Evolutionary conservation across 2,329 filamentous ascomycete species (phyloP).

Genomic region (Arthrobotrys megalospora): DNA sequence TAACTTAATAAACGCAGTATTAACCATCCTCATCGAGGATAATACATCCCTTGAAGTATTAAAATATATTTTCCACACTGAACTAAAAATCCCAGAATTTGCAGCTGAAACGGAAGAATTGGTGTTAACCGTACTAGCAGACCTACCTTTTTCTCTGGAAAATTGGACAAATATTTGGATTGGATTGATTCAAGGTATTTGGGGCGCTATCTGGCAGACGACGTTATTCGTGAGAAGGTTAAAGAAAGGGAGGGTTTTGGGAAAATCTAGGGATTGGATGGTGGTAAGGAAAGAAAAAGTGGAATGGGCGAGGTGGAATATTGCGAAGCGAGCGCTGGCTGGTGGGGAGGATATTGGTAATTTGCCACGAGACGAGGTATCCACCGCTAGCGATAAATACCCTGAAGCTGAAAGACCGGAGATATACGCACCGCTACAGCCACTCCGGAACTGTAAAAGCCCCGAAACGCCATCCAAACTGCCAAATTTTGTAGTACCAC

Average conservation of each 20-base stretch:
- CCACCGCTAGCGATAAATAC: no score
- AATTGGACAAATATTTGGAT: conserved; percentile 46
- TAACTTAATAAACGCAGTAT: not conserved
- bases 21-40: not conserved
- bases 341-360: not conserved
- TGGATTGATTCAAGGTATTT: conserved; percentile 21
- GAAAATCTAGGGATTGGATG: conserved; percentile 10
- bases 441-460: no score
- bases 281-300: not conserved
- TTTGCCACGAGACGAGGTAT: not conserved
- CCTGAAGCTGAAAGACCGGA: no score
- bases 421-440: no score
- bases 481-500: not conserved
- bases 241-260: conserved; percentile 2
- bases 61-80: conserved; percentile 29
- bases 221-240: conserved; percentile 19
- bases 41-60: conserved; percentile 6
- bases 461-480: no score
- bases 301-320: conserved; percentile 30
- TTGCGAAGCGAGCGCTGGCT: not conserved
- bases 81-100: conserved; percentile 15
- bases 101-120: not conserved
- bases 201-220: conserved; percentile 36
- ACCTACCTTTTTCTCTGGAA: conserved; percentile 37
- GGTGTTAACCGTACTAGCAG: conserved; percentile 7